These are phyloP conservation scores for Glebionis coronaria DNA, from an alignment of 129 eudicot genomes.

Conservation along the genomic window DNA sequence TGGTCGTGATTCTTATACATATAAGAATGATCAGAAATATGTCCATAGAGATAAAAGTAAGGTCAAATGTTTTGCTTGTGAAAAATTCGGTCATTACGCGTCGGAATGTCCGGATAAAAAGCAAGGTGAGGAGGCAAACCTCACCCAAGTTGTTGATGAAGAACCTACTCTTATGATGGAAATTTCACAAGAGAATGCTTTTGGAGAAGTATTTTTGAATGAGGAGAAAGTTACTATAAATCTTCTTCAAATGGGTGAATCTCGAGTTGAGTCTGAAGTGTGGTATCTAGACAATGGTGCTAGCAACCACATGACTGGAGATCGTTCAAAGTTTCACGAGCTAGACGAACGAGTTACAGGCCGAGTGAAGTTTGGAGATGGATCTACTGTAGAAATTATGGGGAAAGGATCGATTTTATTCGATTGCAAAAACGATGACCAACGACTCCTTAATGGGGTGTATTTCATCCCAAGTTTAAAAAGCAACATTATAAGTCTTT, in stretches of 20 bases:
- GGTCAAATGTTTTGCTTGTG: no score
- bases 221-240: background rate
- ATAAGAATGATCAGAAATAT: no score
- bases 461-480: no score
- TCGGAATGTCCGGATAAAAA: no score
- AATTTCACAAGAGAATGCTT: background rate
- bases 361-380: background rate
- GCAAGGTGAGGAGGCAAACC: no score
- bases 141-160: no score
- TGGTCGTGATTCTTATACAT: no score
- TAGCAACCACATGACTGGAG: background rate
- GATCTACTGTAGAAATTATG: background rate
- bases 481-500: no score
- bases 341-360: background rate
- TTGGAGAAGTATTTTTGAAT: background rate
- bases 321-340: background rate
- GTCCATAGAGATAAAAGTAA: no score
- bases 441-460: no score
- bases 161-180: background rate
- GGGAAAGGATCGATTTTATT: background rate
- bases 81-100: no score
- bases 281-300: background rate
- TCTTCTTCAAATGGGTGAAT: background rate
- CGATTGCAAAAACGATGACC: no score
- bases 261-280: background rate